These are phyloP conservation scores for cucumber (Cucumis sativus) DNA, from an alignment of 306 rosid species.

Conservation along the genomic window Cucumber_9930_V3 NC_026658.2:5383501-5384000, in stretches of 20 bases:
- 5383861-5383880: conserved; percentile 1
- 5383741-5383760: conserved; percentile 39
- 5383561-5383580: conserved; percentile 34
- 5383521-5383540: conserved; percentile 80
- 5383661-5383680: not conserved
- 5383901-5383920: too few species aligned
- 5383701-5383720: not conserved
- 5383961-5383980: not conserved
- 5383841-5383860: not conserved
- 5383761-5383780: conserved; percentile 26
- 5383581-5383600: conserved; percentile 43
- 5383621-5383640: conserved; percentile 46
- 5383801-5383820: conserved; percentile 4
- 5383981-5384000: not conserved
- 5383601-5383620: conserved; percentile 47
- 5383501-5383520: conserved; percentile 92
- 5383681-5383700: conserved; percentile 1
- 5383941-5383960: not conserved
- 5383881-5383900: not conserved
- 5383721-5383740: conserved; percentile 30
- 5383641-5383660: conserved; percentile 4
- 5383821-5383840: conserved; percentile 1
- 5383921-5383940: too few species aligned
- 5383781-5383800: not conserved
- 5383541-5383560: conserved; percentile 79